These are phyloP conservation scores for Arctostaphylos glauca DNA, from an alignment of 148 eudicot species.

Conservation along the genomic window DNA sequence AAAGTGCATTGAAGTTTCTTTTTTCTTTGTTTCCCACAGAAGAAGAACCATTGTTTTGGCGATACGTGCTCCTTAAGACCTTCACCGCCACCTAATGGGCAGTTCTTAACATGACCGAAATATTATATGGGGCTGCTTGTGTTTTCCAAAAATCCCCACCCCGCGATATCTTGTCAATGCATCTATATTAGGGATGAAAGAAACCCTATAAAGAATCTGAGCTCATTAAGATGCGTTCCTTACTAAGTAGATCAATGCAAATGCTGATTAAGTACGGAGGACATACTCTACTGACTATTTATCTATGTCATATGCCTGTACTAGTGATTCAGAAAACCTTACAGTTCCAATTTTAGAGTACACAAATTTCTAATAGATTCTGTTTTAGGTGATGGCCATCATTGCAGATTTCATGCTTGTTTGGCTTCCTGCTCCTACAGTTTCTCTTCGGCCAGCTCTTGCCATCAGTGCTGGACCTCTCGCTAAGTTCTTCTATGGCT, in stretches of 20 bases:
- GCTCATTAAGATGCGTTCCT: too few species aligned
- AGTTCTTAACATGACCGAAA: neutral
- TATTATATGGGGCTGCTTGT: neutral
- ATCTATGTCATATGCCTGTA: neutral
- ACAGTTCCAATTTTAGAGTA: neutral
- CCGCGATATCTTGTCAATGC: neutral
- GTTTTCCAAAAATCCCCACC: neutral
- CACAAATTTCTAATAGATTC: slow-evolving; percentile 13
- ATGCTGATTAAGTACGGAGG: too few species aligned
- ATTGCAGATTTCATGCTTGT: slow-evolving; percentile 97
- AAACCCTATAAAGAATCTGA: neutral
- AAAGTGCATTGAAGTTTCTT: neutral
- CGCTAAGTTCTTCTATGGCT: slow-evolving; percentile 65
- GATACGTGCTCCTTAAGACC: neutral
- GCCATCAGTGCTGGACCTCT: slow-evolving; percentile 60
- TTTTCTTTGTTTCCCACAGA: neutral
- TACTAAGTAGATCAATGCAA: too few species aligned
- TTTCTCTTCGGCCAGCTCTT: slow-evolving; percentile 74
- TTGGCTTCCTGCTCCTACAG: slow-evolving; percentile 95
- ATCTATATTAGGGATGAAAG: neutral
- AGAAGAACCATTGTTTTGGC: neutral
- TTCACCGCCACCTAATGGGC: neutral
- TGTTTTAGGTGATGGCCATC: slow-evolving; percentile 83
- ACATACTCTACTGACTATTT: neutral
- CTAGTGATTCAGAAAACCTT: neutral